These are phyloP conservation scores for Neurospora sp. DNA, from an alignment of 495 filamentous ascomycete species.

Conservation along the genomic window DNA sequence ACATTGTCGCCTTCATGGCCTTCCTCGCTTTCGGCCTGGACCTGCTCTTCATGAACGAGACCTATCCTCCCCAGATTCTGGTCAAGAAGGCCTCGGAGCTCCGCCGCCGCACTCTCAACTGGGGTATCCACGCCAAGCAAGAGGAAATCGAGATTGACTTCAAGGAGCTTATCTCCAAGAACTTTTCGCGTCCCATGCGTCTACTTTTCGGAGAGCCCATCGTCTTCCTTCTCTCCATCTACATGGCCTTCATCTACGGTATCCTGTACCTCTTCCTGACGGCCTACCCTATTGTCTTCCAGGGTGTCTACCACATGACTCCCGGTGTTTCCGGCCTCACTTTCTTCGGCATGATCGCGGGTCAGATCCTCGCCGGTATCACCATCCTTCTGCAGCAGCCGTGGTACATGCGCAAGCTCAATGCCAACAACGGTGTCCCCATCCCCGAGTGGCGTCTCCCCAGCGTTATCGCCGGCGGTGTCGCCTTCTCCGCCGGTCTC, in stretches of 20 bases:
- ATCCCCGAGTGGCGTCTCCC: slow-evolving; percentile 83
- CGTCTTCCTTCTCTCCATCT: slow-evolving; percentile 60
- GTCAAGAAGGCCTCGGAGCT: slow-evolving; percentile 68
- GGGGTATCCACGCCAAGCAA: slow-evolving; percentile 90
- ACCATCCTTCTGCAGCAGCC: slow-evolving; percentile 58
- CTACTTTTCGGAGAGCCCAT: slow-evolving; percentile 77
- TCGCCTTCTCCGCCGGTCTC: slow-evolving; percentile 61
- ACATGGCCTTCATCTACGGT: slow-evolving; percentile 74
- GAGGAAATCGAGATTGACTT: slow-evolving; percentile 88
- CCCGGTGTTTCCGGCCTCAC: slow-evolving; percentile 62
- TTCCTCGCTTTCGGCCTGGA: slow-evolving; percentile 58
- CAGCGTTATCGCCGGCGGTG: slow-evolving; percentile 65
- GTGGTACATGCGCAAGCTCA: slow-evolving; percentile 56
- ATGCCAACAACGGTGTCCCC: slow-evolving; percentile 61
- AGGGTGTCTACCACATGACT: slow-evolving; percentile 56
- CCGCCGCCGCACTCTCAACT: slow-evolving; percentile 74
- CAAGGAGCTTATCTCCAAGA: slow-evolving; percentile 67
- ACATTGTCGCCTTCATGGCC: slow-evolving; percentile 63
- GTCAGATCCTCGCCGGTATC: slow-evolving; percentile 57
- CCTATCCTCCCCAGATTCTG: slow-evolving; percentile 74
- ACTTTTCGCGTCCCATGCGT: slow-evolving; percentile 70
- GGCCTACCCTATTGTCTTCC: slow-evolving; percentile 73
- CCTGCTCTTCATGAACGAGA: slow-evolving; percentile 66
- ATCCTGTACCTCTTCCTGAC: slow-evolving; percentile 74
- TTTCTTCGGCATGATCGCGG: slow-evolving; percentile 72